phyloP scores from a whole-genome alignment of 805 yeast genomes.

The Yarrowia divulgata region DNA sequence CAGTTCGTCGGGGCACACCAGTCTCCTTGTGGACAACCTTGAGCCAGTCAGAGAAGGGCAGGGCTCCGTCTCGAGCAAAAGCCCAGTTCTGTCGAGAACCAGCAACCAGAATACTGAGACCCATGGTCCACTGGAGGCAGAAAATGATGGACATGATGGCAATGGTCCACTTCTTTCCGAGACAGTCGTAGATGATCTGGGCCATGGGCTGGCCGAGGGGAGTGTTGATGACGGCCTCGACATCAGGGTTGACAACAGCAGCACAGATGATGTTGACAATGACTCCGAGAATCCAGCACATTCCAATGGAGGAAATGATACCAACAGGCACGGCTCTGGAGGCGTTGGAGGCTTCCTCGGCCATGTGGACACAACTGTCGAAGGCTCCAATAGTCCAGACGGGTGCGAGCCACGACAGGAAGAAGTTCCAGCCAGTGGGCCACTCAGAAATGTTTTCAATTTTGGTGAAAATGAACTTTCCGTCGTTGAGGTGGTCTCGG shows the following conservation, averaged over 20 bases:
- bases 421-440: conserved; percentile 66
- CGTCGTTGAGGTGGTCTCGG: conserved; percentile 55
- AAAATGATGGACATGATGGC: conserved; percentile 67
- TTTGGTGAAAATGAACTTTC: conserved; percentile 62
- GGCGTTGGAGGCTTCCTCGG: conserved; percentile 73
- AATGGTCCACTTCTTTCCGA: conserved; percentile 70
- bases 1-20: conserved; percentile 72
- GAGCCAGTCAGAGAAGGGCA: conserved; percentile 65
- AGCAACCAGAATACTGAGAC: conserved; percentile 66
- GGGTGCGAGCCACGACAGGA: conserved; percentile 66
- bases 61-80: conserved; percentile 77
- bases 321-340: conserved; percentile 70
- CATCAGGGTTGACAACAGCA: conserved; percentile 60
- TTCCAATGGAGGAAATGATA: conserved; percentile 63
- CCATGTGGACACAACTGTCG: conserved; percentile 75
- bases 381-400: conserved; percentile 80
- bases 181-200: conserved; percentile 65
- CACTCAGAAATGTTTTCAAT: conserved; percentile 61
- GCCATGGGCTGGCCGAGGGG: conserved; percentile 69
- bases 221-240: conserved; percentile 55
- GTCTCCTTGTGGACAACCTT: conserved; percentile 63
- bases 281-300: conserved; percentile 67
- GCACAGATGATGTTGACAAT: conserved; percentile 60
- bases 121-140: conserved; percentile 70
- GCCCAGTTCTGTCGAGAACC: conserved; percentile 78